A percentile compares a stretch with the other conserved stretches of the same genome.
These are phyloP conservation scores for Cercospora canescens DNA, from an alignment of 2,329 filamentous ascomycete genomes.

Conservation along the genomic window DNA sequence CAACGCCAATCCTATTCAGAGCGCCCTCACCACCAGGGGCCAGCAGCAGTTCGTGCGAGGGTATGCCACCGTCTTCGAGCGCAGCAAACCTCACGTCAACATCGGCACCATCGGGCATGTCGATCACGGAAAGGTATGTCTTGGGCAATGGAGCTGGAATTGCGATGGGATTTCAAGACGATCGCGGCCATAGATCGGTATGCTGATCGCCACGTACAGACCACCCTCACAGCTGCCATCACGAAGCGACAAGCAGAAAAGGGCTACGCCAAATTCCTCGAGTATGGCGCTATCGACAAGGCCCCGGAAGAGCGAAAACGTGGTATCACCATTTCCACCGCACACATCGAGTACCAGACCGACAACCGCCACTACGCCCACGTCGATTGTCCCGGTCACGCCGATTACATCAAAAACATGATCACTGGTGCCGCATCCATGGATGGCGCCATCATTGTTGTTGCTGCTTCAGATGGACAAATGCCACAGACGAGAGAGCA, in stretches of 20 bases:
- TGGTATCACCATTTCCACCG: conserved; percentile 98
- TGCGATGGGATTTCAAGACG: not conserved
- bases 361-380: conserved; percentile 95
- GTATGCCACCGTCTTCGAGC: conserved; percentile 71
- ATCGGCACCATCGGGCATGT: conserved; percentile 99
- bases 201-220: conserved; percentile 55
- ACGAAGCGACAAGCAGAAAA: conserved; percentile 97
- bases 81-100: conserved; percentile 96
- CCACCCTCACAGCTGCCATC: conserved; percentile 96
- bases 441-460: conserved; percentile 98
- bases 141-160: not conserved
- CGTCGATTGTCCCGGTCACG: conserved; percentile 99
- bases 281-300: conserved; percentile 98
- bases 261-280: conserved; percentile 89
- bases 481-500: conserved; percentile 99
- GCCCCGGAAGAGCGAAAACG: conserved; percentile 99
- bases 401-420: conserved; percentile 99
- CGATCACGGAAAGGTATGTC: conserved; percentile 92
- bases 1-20: conserved; percentile 75
- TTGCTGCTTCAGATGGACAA: conserved; percentile 96
- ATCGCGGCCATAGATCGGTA: not conserved
- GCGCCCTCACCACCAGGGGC: conserved; percentile 63
- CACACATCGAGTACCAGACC: conserved; percentile 98
- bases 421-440: conserved; percentile 99
- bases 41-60: conserved; percentile 59